Percentiles rank a stretch among this genome's conserved stretches.
Conservation (phyloP, 139 green algal genomes). For the Chlorella sp. region DNA sequence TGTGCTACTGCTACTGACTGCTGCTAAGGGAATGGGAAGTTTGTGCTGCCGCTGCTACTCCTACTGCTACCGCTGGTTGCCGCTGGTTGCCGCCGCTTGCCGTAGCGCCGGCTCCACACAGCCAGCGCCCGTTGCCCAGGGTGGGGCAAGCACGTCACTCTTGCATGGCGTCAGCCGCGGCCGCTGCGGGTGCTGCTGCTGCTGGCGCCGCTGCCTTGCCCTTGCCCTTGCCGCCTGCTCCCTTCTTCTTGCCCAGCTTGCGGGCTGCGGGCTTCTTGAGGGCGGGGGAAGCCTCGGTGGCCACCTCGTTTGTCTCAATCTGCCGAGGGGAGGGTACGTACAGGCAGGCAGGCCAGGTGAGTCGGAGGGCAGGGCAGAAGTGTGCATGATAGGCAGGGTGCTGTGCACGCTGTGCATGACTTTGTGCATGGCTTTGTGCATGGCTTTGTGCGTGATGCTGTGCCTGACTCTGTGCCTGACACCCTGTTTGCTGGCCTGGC, state of each 20-base stretch:
- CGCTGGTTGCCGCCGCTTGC: background rate
- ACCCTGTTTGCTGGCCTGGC: too few species aligned
- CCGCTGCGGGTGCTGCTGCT: background rate
- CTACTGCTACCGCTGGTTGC: too few species aligned
- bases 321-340: background rate
- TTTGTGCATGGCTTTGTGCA: too few species aligned
- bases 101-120: too few species aligned
- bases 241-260: slow-evolving; percentile 29
- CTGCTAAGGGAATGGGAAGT: background rate
- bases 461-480: too few species aligned
- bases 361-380: too few species aligned
- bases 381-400: too few species aligned
- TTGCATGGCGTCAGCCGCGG: slow-evolving; percentile 7
- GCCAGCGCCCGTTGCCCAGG: background rate
- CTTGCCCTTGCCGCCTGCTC: background rate
- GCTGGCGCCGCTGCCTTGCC: background rate
- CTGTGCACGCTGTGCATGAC: too few species aligned
- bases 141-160: background rate
- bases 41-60: background rate
- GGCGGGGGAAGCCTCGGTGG: too few species aligned
- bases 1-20: background rate
- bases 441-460: too few species aligned
- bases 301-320: background rate
- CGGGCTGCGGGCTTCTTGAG: slow-evolving; percentile 14
- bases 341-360: too few species aligned